Percentiles rank a stretch among this genome's conserved stretches.
phyloP scores from a whole-genome alignment of 2,329 filamentous ascomycete genomes.

The Trichoderma asperellum region DNA sequence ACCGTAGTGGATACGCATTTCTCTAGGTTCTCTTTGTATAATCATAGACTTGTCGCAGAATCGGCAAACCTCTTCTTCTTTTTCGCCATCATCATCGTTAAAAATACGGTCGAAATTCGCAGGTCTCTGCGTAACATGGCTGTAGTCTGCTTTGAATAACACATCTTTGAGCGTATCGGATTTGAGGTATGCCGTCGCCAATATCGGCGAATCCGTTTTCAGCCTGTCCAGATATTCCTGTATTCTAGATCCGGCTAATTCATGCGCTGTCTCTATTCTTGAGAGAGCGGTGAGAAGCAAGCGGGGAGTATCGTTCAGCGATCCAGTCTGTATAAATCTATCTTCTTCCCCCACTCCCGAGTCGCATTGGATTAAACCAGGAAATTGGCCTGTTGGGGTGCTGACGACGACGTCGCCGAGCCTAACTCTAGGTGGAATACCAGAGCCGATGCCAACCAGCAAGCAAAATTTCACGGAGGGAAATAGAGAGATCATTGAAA shows the following conservation, averaged over 20 bases:
- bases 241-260: neutral
- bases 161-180: neutral
- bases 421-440: neutral
- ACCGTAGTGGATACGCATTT: conserved; percentile 35
- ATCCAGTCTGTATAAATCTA: neutral
- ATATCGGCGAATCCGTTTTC: neutral
- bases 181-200: neutral
- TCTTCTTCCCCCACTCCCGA: neutral
- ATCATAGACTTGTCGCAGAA: no score
- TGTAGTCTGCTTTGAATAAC: no score
- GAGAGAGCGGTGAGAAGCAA: neutral
- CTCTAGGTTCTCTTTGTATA: neutral
- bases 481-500: neutral
- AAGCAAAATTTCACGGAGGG: neutral
- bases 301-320: neutral
- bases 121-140: no score
- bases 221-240: neutral
- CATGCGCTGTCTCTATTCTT: neutral
- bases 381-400: neutral
- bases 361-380: conserved; percentile 9
- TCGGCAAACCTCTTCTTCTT: neutral
- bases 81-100: no score
- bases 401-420: conserved; percentile 2
- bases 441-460: neutral
- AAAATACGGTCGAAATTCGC: no score